Conservation (phyloP, 1,284 basidiomycete species). For the Ceratobasidium theobromae region DNA sequence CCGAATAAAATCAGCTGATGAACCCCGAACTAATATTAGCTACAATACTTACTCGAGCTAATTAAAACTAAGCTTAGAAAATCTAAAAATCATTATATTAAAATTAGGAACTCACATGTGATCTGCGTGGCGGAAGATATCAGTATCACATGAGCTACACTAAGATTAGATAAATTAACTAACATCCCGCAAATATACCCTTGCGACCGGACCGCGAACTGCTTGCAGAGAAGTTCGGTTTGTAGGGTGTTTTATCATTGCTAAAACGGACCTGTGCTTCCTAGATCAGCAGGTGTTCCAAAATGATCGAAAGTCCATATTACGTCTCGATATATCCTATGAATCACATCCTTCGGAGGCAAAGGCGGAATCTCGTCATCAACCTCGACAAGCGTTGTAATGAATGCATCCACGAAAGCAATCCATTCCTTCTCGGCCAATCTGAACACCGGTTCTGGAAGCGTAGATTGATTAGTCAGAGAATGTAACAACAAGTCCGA, state of each 20-base stretch:
- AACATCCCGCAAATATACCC: conserved; percentile 74
- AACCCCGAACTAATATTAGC: background rate
- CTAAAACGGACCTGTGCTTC: conserved; percentile 77
- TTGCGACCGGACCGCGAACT: conserved; percentile 80
- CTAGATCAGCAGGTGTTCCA: conserved; percentile 2
- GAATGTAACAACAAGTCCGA: background rate
- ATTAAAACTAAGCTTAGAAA: background rate
- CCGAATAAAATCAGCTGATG: background rate
- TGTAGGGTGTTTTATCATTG: conserved; percentile 93
- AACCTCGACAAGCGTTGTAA: conserved; percentile 60
- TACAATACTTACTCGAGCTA: conserved; percentile 32
- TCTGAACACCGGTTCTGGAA: conserved; percentile 75
- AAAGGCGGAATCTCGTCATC: conserved; percentile 81
- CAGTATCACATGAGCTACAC: background rate
- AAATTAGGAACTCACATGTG: conserved; percentile 35
- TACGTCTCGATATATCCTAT: conserved; percentile 83
- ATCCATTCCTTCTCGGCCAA: conserved; percentile 86
- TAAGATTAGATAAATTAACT: conserved; percentile 43
- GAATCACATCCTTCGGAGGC: conserved; percentile 82
- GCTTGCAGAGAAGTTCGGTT: conserved; percentile 71
- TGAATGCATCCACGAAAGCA: conserved; percentile 74
- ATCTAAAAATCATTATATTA: background rate
- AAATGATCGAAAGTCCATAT: conserved; percentile 37
- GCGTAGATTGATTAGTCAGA: background rate
- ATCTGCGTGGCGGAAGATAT: conserved; percentile 28